Evolutionary conservation across 139 green algal species (phyloP).

Genomic region (Ettlia oleoabundans): DNA sequence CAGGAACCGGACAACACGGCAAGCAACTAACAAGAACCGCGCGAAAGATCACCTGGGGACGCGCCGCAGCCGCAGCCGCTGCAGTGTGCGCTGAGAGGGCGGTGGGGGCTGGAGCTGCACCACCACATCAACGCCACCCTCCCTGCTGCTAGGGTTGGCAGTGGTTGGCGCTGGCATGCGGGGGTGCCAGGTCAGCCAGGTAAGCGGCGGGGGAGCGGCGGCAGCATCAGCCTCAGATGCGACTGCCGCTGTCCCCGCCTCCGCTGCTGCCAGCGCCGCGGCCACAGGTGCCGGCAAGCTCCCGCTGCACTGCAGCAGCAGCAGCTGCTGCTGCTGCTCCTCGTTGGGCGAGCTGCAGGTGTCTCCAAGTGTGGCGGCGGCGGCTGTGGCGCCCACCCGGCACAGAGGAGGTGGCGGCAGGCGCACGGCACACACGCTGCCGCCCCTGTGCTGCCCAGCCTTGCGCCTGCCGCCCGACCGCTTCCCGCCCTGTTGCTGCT

Average conservation of each 20-base stretch:
- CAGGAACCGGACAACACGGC: no score
- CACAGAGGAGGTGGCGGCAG: slow-evolving; percentile 7
- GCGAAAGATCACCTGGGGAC: background rate
- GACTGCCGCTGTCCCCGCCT: background rate
- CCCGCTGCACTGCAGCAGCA: no score
- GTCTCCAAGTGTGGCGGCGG: background rate
- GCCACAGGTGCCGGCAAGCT: no score
- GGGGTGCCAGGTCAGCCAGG: slow-evolving; percentile 9
- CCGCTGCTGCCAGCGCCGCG: no score
- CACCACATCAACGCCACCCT: no score
- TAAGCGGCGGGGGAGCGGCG: background rate
- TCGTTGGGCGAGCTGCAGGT: no score
- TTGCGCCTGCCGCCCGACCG: background rate
- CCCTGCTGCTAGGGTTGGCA: no score
- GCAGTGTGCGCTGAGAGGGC: background rate
- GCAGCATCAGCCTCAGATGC: background rate
- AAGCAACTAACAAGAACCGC: background rate
- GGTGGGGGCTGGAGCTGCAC: background rate
- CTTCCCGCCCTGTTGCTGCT: background rate
- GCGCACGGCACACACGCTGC: background rate
- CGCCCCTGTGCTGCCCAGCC: background rate
- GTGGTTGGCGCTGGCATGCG: no score
- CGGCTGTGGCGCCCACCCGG: background rate
- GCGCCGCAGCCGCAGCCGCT: background rate
- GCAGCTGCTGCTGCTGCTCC: background rate